Percentiles rank a stretch among this genome's conserved stretches.
Conservation (phyloP, 140 eudicot species). For the Senecio squalidus region DNA sequence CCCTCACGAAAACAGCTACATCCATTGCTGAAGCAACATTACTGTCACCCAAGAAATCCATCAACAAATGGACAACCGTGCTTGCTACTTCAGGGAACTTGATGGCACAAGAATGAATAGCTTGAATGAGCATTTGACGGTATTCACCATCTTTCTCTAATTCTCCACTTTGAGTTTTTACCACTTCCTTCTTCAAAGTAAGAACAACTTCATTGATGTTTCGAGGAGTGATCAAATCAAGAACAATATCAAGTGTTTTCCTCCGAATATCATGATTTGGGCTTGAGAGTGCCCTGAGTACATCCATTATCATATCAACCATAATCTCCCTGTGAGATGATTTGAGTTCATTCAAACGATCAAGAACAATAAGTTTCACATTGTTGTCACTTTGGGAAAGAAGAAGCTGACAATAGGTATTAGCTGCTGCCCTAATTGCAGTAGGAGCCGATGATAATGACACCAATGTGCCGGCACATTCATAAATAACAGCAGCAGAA, state of each 20-base stretch:
- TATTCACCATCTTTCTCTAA: conserved; percentile 66
- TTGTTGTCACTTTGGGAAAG: conserved; percentile 70
- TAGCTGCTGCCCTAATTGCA: conserved; percentile 67
- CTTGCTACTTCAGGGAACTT: conserved; percentile 76
- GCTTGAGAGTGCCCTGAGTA: conserved; percentile 64
- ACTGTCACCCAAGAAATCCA: conserved; percentile 79
- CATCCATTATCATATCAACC: conserved; percentile 77
- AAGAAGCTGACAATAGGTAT: conserved; percentile 61
- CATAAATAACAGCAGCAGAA: conserved; percentile 60
- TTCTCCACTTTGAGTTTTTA: conserved; percentile 68
- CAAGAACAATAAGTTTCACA: conserved; percentile 71
- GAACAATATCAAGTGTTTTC: conserved; percentile 63
- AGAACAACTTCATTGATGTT: conserved; percentile 71
- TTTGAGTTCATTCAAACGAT: conserved; percentile 60
- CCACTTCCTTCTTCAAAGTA: conserved; percentile 60
- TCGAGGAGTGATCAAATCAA: conserved; percentile 60
- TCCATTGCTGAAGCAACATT: conserved; percentile 75
- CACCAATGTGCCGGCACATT: conserved; percentile 72
- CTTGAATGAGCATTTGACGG: conserved; percentile 65
- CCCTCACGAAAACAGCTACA: conserved; percentile 72
- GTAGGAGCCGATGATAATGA: conserved; percentile 74
- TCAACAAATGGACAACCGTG: conserved; percentile 63
- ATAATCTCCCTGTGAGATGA: conserved; percentile 53
- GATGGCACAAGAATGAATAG: conserved; percentile 69
- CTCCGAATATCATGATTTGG: conserved; percentile 66